A percentile compares a stretch with the other conserved stretches of the same genome.
Evolutionary conservation across 2,329 filamentous ascomycete species (phyloP).

Genomic region (Epichloe aotearoae): DNA sequence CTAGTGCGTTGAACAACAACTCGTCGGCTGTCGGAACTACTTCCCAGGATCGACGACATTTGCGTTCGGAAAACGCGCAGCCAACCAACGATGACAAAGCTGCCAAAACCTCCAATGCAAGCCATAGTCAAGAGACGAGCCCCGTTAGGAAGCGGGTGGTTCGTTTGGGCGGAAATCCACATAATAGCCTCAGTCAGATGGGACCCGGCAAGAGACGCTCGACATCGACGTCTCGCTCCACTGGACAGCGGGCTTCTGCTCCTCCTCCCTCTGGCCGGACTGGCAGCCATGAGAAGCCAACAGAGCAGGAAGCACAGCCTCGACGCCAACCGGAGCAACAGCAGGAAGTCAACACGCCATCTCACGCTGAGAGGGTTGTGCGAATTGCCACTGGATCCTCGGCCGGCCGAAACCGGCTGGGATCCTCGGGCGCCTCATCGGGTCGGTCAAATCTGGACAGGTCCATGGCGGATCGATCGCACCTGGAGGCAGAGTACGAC

Average conservation of each 20-base stretch:
- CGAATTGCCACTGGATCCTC: conserved; percentile 41
- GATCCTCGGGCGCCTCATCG: conserved; percentile 24
- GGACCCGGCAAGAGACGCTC: conserved; percentile 32
- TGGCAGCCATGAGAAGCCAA: conserved; percentile 27
- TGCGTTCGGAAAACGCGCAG: conserved; percentile 36
- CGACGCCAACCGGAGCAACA: conserved; percentile 21
- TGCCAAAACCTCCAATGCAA: conserved; percentile 3
- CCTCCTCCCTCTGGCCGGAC: conserved; percentile 24
- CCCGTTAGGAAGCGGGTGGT: conserved; percentile 44
- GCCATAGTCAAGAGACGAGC: conserved; percentile 32
- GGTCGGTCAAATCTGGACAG: conserved; percentile 22
- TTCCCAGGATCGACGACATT: conserved; percentile 30
- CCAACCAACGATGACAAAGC: conserved; percentile 13
- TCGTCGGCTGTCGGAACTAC: conserved; percentile 26
- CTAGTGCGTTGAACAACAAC: conserved; percentile 28
- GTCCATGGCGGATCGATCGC: conserved; percentile 20
- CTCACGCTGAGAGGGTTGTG: conserved; percentile 38
- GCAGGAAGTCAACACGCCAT: conserved; percentile 39
- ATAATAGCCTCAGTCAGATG: conserved; percentile 29
- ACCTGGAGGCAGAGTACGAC: conserved; percentile 32
- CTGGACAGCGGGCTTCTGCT: conserved; percentile 13
- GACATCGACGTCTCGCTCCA: conserved; percentile 32
- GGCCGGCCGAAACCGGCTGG: conserved; percentile 25
- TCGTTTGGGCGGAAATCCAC: conserved; percentile 38
- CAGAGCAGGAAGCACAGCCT: conserved; percentile 22